These are phyloP conservation scores for Ustilago hordei DNA, from an alignment of 1,284 basidiomycete genomes.

Conservation along the genomic window DNA sequence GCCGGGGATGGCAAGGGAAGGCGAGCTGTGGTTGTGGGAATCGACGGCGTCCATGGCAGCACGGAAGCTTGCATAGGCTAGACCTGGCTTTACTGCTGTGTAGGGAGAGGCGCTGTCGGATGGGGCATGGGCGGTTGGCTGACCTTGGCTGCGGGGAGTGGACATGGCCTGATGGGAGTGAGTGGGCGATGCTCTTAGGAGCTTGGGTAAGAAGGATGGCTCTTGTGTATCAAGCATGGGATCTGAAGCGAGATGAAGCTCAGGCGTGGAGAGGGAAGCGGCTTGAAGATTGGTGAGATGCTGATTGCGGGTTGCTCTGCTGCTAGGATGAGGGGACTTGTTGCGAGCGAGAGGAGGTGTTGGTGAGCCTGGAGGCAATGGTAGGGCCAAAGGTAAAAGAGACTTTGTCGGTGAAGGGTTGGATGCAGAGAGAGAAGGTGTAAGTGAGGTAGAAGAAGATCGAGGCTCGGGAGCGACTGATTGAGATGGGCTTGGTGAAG, in stretches of 20 bases:
- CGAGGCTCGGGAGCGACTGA: conserved; percentile 11
- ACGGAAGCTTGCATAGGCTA: conserved; percentile 45
- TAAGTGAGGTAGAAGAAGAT: conserved; percentile 20
- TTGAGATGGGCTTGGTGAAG: conserved; percentile 4
- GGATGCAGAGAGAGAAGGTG: conserved; percentile 31
- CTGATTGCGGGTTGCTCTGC: conserved; percentile 36
- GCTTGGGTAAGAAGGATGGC: conserved; percentile 44
- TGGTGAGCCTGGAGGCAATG: conserved; percentile 21
- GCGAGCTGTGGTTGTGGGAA: conserved; percentile 12
- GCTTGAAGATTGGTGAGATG: conserved; percentile 51
- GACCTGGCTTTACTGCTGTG: conserved; percentile 18
- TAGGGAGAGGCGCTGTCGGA: conserved; percentile 18
- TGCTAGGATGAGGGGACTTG: conserved; percentile 33
- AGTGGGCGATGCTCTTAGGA: conserved; percentile 30
- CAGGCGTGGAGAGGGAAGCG: conserved; percentile 57
- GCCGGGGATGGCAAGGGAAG: background rate
- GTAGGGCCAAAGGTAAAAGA: conserved; percentile 14
- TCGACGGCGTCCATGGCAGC: conserved; percentile 51
- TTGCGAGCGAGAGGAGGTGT: conserved; percentile 28
- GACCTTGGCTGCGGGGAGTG: conserved; percentile 18
- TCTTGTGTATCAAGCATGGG: conserved; percentile 54
- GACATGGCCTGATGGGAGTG: conserved; percentile 31
- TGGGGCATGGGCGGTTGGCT: conserved; percentile 8
- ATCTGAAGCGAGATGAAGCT: conserved; percentile 60
- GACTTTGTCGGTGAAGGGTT: conserved; percentile 22